These are phyloP conservation scores for Hypoxylon sp. DNA, from an alignment of 2,329 filamentous ascomycete genomes.

Conservation along the genomic window DNA sequence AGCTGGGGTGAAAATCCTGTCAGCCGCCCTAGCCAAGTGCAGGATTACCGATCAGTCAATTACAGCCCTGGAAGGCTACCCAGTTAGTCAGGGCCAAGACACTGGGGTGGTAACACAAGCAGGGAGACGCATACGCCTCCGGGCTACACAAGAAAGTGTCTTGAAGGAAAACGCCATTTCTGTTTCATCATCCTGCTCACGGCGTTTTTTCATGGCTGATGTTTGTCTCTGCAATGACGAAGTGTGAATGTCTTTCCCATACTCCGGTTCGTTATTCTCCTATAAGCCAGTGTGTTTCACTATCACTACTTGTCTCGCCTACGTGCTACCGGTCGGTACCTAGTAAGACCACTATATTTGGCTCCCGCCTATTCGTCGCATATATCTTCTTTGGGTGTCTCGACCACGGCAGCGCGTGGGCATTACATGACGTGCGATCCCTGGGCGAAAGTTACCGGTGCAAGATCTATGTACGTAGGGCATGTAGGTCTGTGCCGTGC, in stretches of 20 bases:
- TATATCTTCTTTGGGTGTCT: conserved; percentile 4
- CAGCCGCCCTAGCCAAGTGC: conserved; percentile 25
- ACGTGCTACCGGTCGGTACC: background rate
- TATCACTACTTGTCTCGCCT: conserved; percentile 1
- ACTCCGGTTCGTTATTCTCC: conserved; percentile 11
- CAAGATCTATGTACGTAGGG: conserved; percentile 8
- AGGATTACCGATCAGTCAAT: conserved; percentile 33
- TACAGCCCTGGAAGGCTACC: background rate
- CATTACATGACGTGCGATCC: conserved; percentile 18
- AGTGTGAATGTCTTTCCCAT: conserved; percentile 5
- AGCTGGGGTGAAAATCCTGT: conserved; percentile 33
- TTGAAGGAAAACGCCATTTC: background rate
- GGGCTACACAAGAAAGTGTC: background rate
- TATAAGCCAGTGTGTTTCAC: conserved; percentile 11
- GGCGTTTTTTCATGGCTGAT: conserved; percentile 2
- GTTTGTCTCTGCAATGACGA: conserved; percentile 2
- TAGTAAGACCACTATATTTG: conserved; percentile 3
- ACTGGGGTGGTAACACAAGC: conserved; percentile 18
- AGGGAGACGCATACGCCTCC: background rate
- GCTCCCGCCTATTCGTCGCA: conserved; percentile 10
- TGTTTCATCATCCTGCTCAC: conserved; percentile 4
- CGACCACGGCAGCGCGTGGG: background rate
- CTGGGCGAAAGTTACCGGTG: conserved; percentile 7
- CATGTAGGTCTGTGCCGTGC: background rate
- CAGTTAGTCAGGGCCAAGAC: conserved; percentile 23